These are phyloP conservation scores for Eustoma russellianum DNA, from an alignment of 257 asterid species.

Conservation along the genomic window DNA sequence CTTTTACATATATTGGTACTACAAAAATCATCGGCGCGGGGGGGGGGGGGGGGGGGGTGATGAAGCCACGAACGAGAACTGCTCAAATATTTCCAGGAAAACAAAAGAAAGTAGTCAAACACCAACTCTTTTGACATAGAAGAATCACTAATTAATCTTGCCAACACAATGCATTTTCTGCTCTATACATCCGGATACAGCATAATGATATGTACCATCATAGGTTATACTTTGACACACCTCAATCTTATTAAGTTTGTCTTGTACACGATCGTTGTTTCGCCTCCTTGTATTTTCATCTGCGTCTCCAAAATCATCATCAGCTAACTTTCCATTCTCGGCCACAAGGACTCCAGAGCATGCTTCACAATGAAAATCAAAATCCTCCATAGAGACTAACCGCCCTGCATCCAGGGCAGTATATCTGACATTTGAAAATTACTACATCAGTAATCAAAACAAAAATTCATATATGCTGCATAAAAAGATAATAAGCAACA, in stretches of 20 bases:
- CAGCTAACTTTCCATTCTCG: constrained; percentile 69
- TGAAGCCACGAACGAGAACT: too few relatives aligned
- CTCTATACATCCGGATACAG: too few relatives aligned
- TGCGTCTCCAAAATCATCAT: constrained; percentile 73
- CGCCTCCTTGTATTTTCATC: constrained; percentile 91
- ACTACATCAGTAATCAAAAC: constrained; percentile 9
- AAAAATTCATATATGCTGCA: constrained; percentile 2
- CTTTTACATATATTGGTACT: too few relatives aligned
- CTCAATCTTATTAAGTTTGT: constrained; percentile 80
- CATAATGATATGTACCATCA: too few relatives aligned
- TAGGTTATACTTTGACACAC: constrained; percentile 29
- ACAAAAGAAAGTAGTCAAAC: too few relatives aligned
- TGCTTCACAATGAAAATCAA: constrained; percentile 85
- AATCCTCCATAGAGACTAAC: constrained; percentile 59
- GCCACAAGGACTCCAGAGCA: constrained; percentile 79
- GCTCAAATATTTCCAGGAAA: too few relatives aligned
- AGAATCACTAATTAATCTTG: too few relatives aligned
- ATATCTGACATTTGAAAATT: constrained; percentile 42
- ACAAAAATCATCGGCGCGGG: too few relatives aligned
- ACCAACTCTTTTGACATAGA: too few relatives aligned
- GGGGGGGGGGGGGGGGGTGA: too few relatives aligned
- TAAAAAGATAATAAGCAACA: constrained; percentile 2
- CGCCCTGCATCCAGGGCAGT: constrained; percentile 84
- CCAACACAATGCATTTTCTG: too few relatives aligned
- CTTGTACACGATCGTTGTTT: constrained; percentile 66